Conservation (phyloP, 2,329 filamentous ascomycete genomes). For the Tricladium varicosporioides region DNA sequence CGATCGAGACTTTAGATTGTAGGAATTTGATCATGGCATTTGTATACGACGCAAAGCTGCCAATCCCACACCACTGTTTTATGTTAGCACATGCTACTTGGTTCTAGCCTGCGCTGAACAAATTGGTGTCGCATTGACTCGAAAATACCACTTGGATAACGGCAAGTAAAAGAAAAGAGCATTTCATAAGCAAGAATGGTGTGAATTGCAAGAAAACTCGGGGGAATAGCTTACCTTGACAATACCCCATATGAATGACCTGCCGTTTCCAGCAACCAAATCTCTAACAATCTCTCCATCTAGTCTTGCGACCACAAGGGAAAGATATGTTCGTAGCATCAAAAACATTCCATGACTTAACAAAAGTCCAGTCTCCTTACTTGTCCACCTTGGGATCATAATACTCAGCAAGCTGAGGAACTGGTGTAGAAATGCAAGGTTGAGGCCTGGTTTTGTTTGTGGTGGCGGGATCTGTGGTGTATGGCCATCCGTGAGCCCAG, state of each 20-base stretch:
- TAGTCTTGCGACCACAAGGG: constrained; percentile 84
- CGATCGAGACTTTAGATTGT: constrained; percentile 96
- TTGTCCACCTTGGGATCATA: constrained; percentile 93
- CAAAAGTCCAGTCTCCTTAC: constrained; percentile 90
- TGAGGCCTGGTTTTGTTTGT: constrained; percentile 90
- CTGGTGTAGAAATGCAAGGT: constrained; percentile 94
- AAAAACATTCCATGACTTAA: constrained; percentile 87
- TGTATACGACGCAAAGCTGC: constrained; percentile 90
- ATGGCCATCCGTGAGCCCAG: constrained; percentile 68
- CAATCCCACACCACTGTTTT: constrained; percentile 80
- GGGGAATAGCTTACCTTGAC: constrained; percentile 56
- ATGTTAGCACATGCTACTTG: constrained; percentile 11
- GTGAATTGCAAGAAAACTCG: too few species aligned
- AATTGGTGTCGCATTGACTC: too few species aligned
- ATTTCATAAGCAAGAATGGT: too few species aligned
- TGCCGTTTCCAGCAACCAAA: constrained; percentile 91
- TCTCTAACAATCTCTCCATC: constrained; percentile 97
- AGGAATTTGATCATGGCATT: constrained; percentile 99
- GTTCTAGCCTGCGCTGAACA: too few species aligned
- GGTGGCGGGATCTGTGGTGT: constrained; percentile 72
- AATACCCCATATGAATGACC: constrained; percentile 82
- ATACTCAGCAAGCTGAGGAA: constrained; percentile 95
- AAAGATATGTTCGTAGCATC: constrained; percentile 89
- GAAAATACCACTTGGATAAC: neutral
- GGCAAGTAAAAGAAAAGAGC: neutral